Evolutionary conservation across 2,329 filamentous ascomycete species (phyloP).

Genomic region (Corynespora cassiicola): DNA sequence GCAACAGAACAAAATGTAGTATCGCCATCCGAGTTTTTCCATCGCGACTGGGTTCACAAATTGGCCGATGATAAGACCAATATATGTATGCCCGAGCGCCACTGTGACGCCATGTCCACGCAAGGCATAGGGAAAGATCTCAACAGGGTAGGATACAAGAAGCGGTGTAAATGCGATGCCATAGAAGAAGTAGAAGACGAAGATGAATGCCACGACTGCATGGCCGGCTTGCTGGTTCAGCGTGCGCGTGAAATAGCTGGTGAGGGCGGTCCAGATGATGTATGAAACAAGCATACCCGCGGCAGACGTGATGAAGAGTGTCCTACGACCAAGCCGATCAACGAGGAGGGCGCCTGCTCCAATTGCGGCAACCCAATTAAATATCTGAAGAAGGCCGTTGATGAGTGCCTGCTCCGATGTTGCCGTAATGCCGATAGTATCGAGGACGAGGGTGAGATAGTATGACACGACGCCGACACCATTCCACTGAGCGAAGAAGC

Average conservation of each 20-base stretch:
- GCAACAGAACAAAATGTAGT: conserved; percentile 1
- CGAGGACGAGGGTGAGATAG: conserved; percentile 44
- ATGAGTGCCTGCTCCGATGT: conserved; percentile 43
- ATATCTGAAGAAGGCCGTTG: conserved; percentile 47
- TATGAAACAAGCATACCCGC: conserved; percentile 52
- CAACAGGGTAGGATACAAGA: conserved; percentile 32
- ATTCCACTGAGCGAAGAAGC: conserved; percentile 44
- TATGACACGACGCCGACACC: conserved; percentile 47
- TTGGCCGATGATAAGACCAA: conserved; percentile 24
- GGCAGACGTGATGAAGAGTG: conserved; percentile 49
- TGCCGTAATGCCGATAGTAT: conserved; percentile 44
- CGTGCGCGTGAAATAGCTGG: conserved; percentile 26
- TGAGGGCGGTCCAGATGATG: conserved; percentile 50
- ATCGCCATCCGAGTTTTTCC: background rate
- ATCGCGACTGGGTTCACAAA: conserved; percentile 1
- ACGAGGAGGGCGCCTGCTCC: conserved; percentile 44
- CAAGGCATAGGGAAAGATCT: conserved; percentile 39
- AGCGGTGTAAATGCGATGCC: conserved; percentile 42
- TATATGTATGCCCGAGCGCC: conserved; percentile 3
- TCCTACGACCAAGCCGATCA: conserved; percentile 49
- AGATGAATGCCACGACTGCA: conserved; percentile 13
- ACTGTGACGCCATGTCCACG: conserved; percentile 10
- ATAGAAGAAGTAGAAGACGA: conserved; percentile 13
- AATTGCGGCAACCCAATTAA: conserved; percentile 43
- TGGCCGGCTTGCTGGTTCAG: conserved; percentile 5